A percentile compares a stretch with the other conserved stretches of the same genome.
phyloP scores from a whole-genome alignment of 2,329 filamentous ascomycete species.

The Hymenoscyphus albidus region DNA sequence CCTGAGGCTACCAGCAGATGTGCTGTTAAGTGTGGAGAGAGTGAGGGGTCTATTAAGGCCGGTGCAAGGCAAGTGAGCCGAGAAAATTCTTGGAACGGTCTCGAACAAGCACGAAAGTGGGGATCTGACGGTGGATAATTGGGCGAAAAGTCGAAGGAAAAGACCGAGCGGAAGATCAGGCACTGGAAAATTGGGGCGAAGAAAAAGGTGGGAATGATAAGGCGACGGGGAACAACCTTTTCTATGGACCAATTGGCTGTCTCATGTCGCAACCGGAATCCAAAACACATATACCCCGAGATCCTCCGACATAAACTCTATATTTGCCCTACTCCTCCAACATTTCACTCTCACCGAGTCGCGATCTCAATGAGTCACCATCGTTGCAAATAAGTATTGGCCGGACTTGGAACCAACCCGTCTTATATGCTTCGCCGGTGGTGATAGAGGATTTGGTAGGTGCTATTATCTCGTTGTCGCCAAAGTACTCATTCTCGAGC shows the following conservation, averaged over 20 bases:
- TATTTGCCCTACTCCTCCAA: neutral
- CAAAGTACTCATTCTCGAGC: slow-evolving; percentile 10
- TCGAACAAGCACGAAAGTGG: neutral
- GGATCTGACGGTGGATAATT: neutral
- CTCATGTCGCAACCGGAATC: neutral
- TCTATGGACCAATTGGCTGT: slow-evolving; percentile 1
- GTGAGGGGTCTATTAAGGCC: slow-evolving; percentile 7
- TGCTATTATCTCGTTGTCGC: slow-evolving; percentile 18
- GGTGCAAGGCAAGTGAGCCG: neutral
- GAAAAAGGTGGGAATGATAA: neutral
- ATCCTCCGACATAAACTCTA: neutral
- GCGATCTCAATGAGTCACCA: neutral
- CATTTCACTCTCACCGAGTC: slow-evolving; percentile 1
- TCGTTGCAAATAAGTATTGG: slow-evolving; percentile 7
- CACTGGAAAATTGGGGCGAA: neutral
- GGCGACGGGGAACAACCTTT: neutral
- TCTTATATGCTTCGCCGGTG: slow-evolving; percentile 11
- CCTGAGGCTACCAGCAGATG: slow-evolving; percentile 7
- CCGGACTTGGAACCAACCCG: slow-evolving; percentile 11
- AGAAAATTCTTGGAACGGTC: neutral
- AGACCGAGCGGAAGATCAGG: neutral
- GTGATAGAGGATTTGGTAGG: neutral
- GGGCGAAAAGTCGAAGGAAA: neutral
- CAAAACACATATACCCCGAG: neutral
- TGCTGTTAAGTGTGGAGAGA: neutral